These are phyloP conservation scores for Starmerella scarabaei DNA, from an alignment of 805 yeast genomes.

Conservation along the genomic window DNA sequence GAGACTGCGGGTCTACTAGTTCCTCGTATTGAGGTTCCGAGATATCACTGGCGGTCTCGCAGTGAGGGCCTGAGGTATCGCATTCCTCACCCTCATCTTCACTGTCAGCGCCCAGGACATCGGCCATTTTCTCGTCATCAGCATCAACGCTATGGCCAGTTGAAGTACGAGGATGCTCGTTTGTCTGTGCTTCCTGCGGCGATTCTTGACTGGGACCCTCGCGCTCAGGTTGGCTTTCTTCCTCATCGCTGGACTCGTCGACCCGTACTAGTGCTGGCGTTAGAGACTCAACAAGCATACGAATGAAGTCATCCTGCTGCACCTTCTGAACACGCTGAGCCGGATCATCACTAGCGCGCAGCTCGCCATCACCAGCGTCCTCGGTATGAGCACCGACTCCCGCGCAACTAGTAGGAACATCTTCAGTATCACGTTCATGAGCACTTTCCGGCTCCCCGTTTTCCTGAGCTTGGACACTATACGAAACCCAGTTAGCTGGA, in stretches of 20 bases:
- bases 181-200: neutral
- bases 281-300: constrained; percentile 10
- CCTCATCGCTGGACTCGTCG: constrained; percentile 14
- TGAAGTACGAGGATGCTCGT: neutral
- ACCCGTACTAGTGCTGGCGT: constrained; percentile 10
- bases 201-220: neutral
- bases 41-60: constrained; percentile 15
- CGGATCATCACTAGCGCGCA: neutral
- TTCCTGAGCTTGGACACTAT: neutral
- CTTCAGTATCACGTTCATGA: constrained; percentile 6
- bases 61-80: constrained; percentile 7
- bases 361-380: neutral
- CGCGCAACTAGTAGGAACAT: neutral
- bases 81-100: neutral
- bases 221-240: too few relatives aligned
- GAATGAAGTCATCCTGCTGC: constrained; percentile 6
- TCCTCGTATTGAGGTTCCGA: neutral
- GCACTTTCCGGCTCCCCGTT: constrained; percentile 5
- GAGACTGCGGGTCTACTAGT: neutral
- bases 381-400: neutral
- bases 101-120: neutral
- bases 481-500: neutral
- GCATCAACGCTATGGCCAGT: neutral
- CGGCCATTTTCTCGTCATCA: neutral
- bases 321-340: neutral